These are phyloP conservation scores for Flueggea neowawraea DNA, from an alignment of 441 rosid species.

Conservation along the genomic window DNA sequence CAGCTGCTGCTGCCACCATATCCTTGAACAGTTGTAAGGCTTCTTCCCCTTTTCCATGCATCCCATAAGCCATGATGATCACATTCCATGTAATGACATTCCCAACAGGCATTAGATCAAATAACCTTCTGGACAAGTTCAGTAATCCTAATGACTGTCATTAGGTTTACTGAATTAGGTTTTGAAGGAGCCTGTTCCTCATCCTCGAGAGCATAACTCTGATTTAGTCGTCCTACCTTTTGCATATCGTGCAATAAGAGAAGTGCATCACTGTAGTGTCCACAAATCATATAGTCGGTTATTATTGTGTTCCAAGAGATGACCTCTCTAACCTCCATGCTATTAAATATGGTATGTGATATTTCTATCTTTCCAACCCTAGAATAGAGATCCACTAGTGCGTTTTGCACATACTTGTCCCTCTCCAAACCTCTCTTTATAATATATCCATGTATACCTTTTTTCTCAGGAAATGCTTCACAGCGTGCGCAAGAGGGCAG, in stretches of 20 bases:
- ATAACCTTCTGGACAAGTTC: conserved; percentile 46
- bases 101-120: conserved; percentile 56
- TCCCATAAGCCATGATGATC: conserved; percentile 85
- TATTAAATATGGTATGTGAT: conserved; percentile 50
- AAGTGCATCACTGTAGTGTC: conserved; percentile 56
- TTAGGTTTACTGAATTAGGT: conserved; percentile 80
- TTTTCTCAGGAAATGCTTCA: conserved; percentile 48
- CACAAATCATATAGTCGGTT: conserved; percentile 58
- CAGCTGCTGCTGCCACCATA: conserved; percentile 39
- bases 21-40: conserved; percentile 57
- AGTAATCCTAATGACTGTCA: too few species aligned
- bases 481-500: conserved; percentile 70
- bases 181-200: conserved; percentile 23
- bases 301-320: conserved; percentile 93
- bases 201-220: conserved; percentile 12
- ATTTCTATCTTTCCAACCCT: conserved; percentile 59
- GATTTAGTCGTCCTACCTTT: conserved; percentile 16
- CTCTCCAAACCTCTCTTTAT: conserved; percentile 61
- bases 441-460: conserved; percentile 70
- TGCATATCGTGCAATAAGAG: conserved; percentile 63
- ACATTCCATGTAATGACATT: conserved; percentile 89
- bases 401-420: conserved; percentile 73
- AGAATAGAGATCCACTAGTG: conserved; percentile 80
- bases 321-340: conserved; percentile 60
- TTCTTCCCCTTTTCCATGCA: conserved; percentile 73